Percentiles rank a stretch among this genome's conserved stretches.
Conservation (phyloP, 148 eudicot genomes). For the Pouteria glomerata region DNA sequence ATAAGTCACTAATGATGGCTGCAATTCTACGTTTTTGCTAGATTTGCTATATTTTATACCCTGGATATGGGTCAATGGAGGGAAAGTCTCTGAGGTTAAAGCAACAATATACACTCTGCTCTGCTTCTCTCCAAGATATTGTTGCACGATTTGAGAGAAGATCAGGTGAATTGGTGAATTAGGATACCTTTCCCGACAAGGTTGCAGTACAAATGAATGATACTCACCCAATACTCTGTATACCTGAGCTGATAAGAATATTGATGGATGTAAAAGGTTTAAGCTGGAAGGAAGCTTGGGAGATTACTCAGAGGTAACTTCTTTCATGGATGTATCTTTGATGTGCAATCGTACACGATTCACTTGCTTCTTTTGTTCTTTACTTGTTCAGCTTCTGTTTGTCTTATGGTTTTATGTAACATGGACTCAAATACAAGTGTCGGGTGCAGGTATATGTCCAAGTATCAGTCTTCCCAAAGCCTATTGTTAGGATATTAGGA, state of each 20-base stretch:
- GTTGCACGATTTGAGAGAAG: constrained; percentile 81
- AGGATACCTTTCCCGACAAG: constrained; percentile 82
- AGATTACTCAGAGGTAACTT: constrained; percentile 67
- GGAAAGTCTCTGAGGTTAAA: constrained; percentile 86
- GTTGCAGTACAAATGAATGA: constrained; percentile 99
- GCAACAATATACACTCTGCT: constrained; percentile 94
- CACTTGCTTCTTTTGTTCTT: background rate
- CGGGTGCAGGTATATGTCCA: background rate
- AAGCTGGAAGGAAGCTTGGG: constrained; percentile 84
- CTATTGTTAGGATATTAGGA: too few species aligned
- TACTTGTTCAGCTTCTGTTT: background rate
- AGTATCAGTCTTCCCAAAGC: too few species aligned
- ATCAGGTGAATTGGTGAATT: constrained; percentile 53
- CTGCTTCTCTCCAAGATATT: constrained; percentile 97
- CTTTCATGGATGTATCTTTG: background rate
- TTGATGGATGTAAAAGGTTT: constrained; percentile 83
- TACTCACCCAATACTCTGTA: constrained; percentile 95
- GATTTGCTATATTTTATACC: constrained; percentile 86
- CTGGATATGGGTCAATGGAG: constrained; percentile 81
- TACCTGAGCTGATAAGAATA: constrained; percentile 90
- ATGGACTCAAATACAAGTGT: too few species aligned
- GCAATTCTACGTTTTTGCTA: constrained; percentile 16
- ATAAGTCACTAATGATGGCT: background rate
- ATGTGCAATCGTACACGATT: background rate
- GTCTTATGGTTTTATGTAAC: too few species aligned